phyloP scores from a whole-genome alignment of 192 early-diverging fungal genomes.

The Radiomyces spectabilis region DNA sequence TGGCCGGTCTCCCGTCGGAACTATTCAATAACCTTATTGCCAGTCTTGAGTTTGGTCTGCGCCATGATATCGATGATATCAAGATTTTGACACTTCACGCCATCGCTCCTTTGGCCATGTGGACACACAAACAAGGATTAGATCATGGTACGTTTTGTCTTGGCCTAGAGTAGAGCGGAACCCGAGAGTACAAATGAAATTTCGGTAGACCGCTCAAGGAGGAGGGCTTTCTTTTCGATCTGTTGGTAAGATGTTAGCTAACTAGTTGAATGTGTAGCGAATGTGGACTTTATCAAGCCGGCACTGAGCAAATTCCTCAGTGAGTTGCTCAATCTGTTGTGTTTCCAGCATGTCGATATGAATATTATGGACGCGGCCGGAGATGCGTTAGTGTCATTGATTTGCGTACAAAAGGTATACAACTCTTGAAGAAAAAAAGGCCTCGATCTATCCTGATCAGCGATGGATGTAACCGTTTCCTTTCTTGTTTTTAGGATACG shows the following conservation, averaged over 20 bases:
- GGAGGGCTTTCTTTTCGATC: too few species aligned
- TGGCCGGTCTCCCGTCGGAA: constrained; percentile 36
- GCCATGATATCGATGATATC: constrained; percentile 51
- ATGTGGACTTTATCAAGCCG: constrained; percentile 23
- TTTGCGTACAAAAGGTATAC: constrained; percentile 38
- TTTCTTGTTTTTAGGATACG: constrained; percentile 15
- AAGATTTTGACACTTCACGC: constrained; percentile 53
- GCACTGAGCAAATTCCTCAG: constrained; percentile 46
- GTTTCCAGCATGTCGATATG: constrained; percentile 58
- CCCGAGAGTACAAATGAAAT: too few species aligned
- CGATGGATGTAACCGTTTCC: background rate
- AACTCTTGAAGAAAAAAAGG: background rate
- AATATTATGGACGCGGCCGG: constrained; percentile 53
- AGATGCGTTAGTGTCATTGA: constrained; percentile 50
- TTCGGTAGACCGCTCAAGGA: too few species aligned
- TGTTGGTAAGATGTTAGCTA: too few species aligned
- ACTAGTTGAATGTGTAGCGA: constrained; percentile 4
- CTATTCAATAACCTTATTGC: constrained; percentile 50
- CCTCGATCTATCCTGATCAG: too few species aligned
- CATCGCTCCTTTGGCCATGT: constrained; percentile 52
- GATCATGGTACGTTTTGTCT: constrained; percentile 14
- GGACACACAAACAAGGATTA: constrained; percentile 37
- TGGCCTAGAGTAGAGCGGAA: too few species aligned
- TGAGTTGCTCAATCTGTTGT: constrained; percentile 42
- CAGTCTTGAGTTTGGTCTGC: constrained; percentile 55